A percentile compares a stretch with the other conserved stretches of the same genome.
Evolutionary conservation across 805 yeast genomes (phyloP).

Genomic region (Candida loeiensis): DNA sequence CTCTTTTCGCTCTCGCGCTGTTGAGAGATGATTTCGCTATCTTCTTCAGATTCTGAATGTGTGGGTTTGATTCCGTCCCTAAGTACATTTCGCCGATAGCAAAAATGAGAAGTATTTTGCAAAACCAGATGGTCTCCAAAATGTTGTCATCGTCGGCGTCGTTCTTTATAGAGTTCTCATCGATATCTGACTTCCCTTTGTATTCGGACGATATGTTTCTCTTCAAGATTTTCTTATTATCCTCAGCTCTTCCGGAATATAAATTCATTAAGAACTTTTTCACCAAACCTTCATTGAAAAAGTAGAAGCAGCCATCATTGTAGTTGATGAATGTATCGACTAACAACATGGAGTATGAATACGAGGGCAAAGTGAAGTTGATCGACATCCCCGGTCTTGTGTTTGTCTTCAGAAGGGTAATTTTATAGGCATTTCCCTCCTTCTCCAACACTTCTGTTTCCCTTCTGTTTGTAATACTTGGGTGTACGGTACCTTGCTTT

Average conservation of each 20-base stretch:
- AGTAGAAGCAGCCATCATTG: conserved; percentile 82
- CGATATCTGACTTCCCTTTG: conserved; percentile 24
- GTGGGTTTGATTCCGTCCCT: conserved; percentile 66
- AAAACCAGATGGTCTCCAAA: conserved; percentile 75
- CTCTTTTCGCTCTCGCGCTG: conserved; percentile 4
- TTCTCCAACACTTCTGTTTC: conserved; percentile 63
- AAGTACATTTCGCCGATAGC: conserved; percentile 82
- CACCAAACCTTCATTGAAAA: conserved; percentile 77
- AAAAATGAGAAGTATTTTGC: conserved; percentile 68
- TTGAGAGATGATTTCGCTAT: conserved; percentile 10
- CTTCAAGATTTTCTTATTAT: conserved; percentile 35
- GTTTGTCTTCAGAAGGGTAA: conserved; percentile 63
- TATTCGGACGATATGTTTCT: conserved; percentile 25
- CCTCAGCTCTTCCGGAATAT: conserved; percentile 48
- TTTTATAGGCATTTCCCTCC: conserved; percentile 73
- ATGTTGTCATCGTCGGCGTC: conserved; percentile 53
- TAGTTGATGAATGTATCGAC: conserved; percentile 75
- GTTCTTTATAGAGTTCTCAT: conserved; percentile 40
- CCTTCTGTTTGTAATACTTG: conserved; percentile 17
- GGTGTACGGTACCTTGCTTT: neutral
- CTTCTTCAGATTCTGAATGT: conserved; percentile 41
- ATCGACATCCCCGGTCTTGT: conserved; percentile 67
- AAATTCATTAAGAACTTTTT: conserved; percentile 62
- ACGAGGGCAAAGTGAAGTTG: conserved; percentile 70
- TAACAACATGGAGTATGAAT: conserved; percentile 68